Conservation (phyloP, 805 yeast genomes). For the Starmerella tilneyi region DNA sequence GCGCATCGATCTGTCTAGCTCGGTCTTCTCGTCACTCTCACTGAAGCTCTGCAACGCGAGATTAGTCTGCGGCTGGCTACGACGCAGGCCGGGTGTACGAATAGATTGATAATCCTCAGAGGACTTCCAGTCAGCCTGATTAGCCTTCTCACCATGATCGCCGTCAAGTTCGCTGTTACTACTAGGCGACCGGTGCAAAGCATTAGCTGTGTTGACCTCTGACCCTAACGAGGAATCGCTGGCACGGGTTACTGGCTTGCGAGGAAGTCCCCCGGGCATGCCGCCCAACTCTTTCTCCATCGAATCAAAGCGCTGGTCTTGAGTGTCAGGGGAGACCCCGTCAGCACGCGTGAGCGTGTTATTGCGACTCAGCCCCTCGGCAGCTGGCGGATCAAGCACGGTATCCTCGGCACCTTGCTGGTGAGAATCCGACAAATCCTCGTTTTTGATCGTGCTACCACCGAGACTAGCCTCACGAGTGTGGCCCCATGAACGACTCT, state of each 20-base stretch:
- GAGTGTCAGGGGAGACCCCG: neutral
- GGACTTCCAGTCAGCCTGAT: neutral
- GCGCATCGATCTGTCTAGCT: neutral
- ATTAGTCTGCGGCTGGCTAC: conserved; percentile 24
- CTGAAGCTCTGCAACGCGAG: conserved; percentile 15
- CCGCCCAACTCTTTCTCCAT: conserved; percentile 16
- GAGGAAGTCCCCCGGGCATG: conserved; percentile 16
- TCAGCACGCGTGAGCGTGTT: conserved; percentile 5
- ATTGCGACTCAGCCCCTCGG: neutral
- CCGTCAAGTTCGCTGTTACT: conserved; percentile 1
- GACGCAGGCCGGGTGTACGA: conserved; percentile 12
- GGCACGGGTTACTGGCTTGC: neutral
- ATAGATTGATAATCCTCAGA: too few species aligned
- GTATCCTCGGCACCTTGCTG: neutral
- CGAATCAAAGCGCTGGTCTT: conserved; percentile 4
- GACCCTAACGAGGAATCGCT: too few species aligned
- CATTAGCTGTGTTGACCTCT: too few species aligned
- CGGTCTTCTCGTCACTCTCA: conserved; percentile 1
- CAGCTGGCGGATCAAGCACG: neutral
- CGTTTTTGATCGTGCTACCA: neutral
- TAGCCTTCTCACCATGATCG: neutral
- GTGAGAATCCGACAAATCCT: neutral
- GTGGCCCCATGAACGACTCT: conserved; percentile 8
- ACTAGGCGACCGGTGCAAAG: too few species aligned
- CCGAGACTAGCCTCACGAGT: conserved; percentile 13